Evolutionary conservation across 179 eudicot genomes (phyloP), one percentile per base, ranked within the genome.

Genomic region (Silene vulgaris): DNA sequence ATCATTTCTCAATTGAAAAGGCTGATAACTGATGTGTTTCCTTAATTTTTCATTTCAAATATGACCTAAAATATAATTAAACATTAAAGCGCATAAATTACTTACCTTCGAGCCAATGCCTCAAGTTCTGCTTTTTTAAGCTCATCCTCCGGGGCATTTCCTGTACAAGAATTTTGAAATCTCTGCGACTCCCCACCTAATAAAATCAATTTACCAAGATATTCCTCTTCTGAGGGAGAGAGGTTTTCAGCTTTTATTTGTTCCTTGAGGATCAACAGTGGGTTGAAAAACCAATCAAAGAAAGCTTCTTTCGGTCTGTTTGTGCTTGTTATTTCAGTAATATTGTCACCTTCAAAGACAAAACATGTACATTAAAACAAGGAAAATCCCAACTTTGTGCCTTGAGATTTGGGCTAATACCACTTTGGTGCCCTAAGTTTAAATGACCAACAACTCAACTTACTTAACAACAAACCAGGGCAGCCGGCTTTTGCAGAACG

Each of bases 41-140:
- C 62, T 1, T 64, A 9, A 45, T 40, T 19, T 21, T 21, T 37
- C 60, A 1, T 3, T 35, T n/a, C 13, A 17, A 11, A 69, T 30
- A 40, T 48, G 28, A 60, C 12, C 20, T 1, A 8, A 1, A 35
- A 21, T 73, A 28, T 28, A 40, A 73, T 26, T 19, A 20, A 45
- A 66, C 56, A 72, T 1, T 56, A 11, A 5, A 72, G 19, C 11
- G 3, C 16, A 37, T 21, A 4, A 64, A 3, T 17, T 14, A 29
- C 9, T 50, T 85, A 94, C 99, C 99, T 92, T 81, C 96, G 86
- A 68, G 99, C 96, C 81, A 95, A 79, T 78, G 95, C 99, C 82
- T 92, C 89, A 60, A 95, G 88, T 75, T 95, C 97, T 16, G 95
- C 99, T 63, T 77, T 81, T 80, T 82, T 95, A 8, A 76, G 82